A percentile compares a stretch with the other conserved stretches of the same genome.
Evolutionary conservation across 2,329 filamentous ascomycete species (phyloP).

Genomic region (Neofusicoccum kwambonambiense): DNA sequence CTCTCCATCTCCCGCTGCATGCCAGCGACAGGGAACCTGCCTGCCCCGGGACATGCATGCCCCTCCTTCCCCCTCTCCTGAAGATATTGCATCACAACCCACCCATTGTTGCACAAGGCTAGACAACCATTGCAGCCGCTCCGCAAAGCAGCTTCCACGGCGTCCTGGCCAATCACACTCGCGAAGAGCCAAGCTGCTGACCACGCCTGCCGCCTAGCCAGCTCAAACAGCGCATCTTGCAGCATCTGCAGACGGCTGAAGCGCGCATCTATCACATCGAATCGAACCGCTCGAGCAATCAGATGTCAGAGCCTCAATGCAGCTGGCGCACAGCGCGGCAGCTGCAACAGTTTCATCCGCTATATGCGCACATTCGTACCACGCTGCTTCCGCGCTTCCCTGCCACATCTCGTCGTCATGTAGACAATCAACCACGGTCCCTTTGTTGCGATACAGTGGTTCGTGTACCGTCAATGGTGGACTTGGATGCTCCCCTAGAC

Average conservation of each 20-base stretch:
- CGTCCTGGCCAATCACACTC: not conserved
- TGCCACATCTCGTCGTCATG: not conserved
- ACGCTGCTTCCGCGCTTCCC: not conserved
- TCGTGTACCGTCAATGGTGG: not conserved
- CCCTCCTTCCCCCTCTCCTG: constrained; percentile 1
- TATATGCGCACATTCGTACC: not conserved
- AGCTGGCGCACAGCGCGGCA: not conserved
- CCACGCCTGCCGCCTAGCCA: not conserved
- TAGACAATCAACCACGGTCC: not conserved
- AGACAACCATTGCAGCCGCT: not conserved
- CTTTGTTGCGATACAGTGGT: not conserved
- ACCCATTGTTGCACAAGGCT: not conserved
- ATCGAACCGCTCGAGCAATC: not conserved
- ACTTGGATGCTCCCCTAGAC: not conserved
- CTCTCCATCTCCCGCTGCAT: not conserved
- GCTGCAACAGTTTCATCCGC: not conserved
- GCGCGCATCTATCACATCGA: not conserved
- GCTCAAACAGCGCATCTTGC: not conserved
- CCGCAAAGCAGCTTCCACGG: not conserved
- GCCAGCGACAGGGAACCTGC: not conserved
- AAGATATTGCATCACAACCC: constrained; percentile 11
- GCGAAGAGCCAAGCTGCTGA: not conserved
- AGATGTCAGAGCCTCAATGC: not conserved
- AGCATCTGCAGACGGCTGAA: not conserved
- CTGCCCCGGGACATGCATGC: not conserved